phyloP scores from a whole-genome alignment of 2,329 filamentous ascomycete genomes.

The Phialocephala subalpina region DNA sequence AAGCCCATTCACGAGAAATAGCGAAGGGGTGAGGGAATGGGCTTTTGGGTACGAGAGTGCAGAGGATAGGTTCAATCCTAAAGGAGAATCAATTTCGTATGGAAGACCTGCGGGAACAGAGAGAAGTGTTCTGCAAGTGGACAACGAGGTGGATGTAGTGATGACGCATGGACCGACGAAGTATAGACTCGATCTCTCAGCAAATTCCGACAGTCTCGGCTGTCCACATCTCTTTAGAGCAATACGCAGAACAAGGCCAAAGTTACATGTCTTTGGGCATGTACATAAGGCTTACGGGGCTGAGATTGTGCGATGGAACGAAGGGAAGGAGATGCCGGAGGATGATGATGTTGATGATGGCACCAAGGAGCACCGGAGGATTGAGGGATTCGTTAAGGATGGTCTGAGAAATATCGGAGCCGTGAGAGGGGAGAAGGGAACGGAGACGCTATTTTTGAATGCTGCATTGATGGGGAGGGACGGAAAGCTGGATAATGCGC shows the following conservation, averaged over 20 bases:
- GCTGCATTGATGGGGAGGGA: conserved; percentile 51
- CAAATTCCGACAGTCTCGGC: conserved; percentile 53
- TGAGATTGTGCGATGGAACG: conserved; percentile 58
- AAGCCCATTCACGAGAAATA: conserved; percentile 36
- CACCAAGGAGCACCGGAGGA: conserved; percentile 10
- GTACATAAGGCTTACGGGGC: conserved; percentile 68
- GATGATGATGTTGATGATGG: conserved; percentile 40
- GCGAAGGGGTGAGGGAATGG: conserved; percentile 27
- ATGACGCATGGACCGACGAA: conserved; percentile 50
- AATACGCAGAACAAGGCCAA: conserved; percentile 51
- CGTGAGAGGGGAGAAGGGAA: conserved; percentile 37
- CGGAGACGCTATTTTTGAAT: conserved; percentile 66
- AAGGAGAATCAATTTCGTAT: conserved; percentile 21
- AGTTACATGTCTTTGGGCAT: conserved; percentile 64
- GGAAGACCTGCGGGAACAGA: not conserved
- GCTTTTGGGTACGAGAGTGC: conserved; percentile 36
- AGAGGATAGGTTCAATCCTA: conserved; percentile 35
- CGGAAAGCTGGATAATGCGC: not conserved
- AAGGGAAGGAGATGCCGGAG: conserved; percentile 24
- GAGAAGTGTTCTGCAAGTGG: not conserved
- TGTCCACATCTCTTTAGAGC: conserved; percentile 47
- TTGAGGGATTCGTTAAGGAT: not conserved
- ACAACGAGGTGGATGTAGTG: conserved; percentile 44
- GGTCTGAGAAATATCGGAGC: not conserved
- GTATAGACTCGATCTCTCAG: conserved; percentile 42